Evolutionary conservation across 1,284 basidiomycete species (phyloP), one percentile per base, ranked within the genome.

Genomic region (Volvariella volvacea): DNA sequence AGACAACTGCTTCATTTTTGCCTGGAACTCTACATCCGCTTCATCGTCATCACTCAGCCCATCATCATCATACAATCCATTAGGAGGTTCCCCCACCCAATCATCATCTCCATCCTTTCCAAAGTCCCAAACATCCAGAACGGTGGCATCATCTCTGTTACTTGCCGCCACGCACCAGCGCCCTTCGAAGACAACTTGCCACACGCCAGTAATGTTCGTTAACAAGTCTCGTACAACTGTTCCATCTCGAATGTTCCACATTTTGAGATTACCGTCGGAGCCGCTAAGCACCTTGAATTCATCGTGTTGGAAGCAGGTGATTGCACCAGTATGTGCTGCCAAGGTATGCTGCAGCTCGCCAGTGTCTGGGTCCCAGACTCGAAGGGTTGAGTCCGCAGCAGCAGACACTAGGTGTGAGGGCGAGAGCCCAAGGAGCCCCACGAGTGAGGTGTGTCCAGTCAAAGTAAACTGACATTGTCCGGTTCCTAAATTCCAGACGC

Each of bases 291-390:
- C 90, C 61, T 95, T 95, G 72, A 90, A 89, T 60, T 96, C 93
- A 59, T 96, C 93, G 56, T 96, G 93, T 64, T 93, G 89, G 77
- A 96, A 96, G 64, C 93, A 97, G 4, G 93, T 96, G 55, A 97
- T 96, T 9, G 93, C 92, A 17, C 92, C 92, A 2, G 88, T 85
- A 63, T 96, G 93, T 1, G 88, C 90, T 1, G 85, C 81, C 33
- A 96, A 76, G 0, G 83, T 83, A 56, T 92, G 84, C 28, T 78
- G 80, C 31, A 90, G 73, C 50, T 84, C 79, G 44, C 90, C 89
- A 0, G 78, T 81, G 34, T 83, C 80, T 1, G 92, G 88, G 57
- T 96, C 85, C 93, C 94, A 96, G 16, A 96, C 80, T 2, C 92
- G 83, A 12, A 97, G 69, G 0, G 91, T 93, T 14, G 90, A 90